phyloP scores from a whole-genome alignment of 345 rosid species.

The Firmiana major region DNA sequence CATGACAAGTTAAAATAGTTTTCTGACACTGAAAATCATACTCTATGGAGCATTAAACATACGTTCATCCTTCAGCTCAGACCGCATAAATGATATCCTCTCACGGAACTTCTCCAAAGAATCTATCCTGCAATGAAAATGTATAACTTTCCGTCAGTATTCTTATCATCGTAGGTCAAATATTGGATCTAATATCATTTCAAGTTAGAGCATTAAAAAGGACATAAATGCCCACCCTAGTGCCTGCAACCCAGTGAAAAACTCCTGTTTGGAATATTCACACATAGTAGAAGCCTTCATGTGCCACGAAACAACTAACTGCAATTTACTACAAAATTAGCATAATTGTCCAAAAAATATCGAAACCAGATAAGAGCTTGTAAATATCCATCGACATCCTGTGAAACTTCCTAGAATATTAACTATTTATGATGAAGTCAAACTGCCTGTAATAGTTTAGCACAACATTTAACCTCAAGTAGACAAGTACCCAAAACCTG shows the following conservation, averaged over 20 bases:
- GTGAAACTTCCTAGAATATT: background rate
- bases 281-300: slow-evolving; percentile 99
- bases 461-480: background rate
- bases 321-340: slow-evolving; percentile 19
- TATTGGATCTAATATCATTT: background rate
- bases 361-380: background rate
- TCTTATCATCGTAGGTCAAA: slow-evolving; percentile 9
- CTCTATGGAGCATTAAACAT: slow-evolving; percentile 24
- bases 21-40: slow-evolving; percentile 8
- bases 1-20: background rate
- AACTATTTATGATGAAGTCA: background rate
- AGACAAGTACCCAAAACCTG: background rate
- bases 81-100: slow-evolving; percentile 73
- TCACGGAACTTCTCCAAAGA: slow-evolving; percentile 77
- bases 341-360: background rate
- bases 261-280: slow-evolving; percentile 90
- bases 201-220: background rate
- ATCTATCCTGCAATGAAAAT: slow-evolving; percentile 75
- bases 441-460: background rate
- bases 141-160: slow-evolving; percentile 21
- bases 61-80: slow-evolving; percentile 98
- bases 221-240: slow-evolving; percentile 55
- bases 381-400: background rate
- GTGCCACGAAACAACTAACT: slow-evolving; percentile 99
- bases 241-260: slow-evolving; percentile 70